Evolutionary conservation across 345 rosid genomes (phyloP), one percentile per base, ranked within the genome.

Genomic region (Citrus medica): DNA sequence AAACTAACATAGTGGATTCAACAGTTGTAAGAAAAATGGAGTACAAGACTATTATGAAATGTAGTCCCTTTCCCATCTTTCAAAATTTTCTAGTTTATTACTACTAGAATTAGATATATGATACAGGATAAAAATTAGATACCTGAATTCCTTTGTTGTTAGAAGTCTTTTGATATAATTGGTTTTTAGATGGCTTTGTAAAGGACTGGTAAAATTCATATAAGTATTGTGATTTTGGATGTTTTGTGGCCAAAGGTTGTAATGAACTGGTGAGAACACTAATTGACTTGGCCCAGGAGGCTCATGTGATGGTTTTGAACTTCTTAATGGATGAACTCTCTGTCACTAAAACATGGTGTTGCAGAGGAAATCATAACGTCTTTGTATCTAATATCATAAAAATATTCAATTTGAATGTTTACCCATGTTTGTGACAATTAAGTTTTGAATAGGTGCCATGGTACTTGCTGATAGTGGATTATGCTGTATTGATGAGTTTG

Each of bases 401-500:
- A 27, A 42, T 40, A 40, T 40, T 16, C 35, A 56, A 51, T 77
- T 72, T 55, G 65, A 48, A 27, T 19, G 58, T 65, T 59, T 62
- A 35, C 60, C 48, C 67, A 77, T 70, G 35, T 71, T 70, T 67
- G 24, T 72, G 76, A 73, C 38, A 69, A 42, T 76, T 70, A 16
- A 73, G 62, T 76, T 86, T 56, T 78, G 79, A 40, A 80, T 83
- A 96, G 99, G 99, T 79, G 99, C 99, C 83, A 94, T 96, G 99
- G 99, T 96, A 71, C 95, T 96, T 78, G 98, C 99, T 60, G 98
- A 96, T 79, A 81, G 95, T 76, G 99, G 99, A 79, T 81, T 92
- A 69, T 96, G 99, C 85, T 94, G 99, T 80, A 96, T 96, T 76
- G 98, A 94, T 68, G 99, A 96, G 85, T 96, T 96, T 83, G 98